A percentile compares a stretch with the other conserved stretches of the same genome.
phyloP scores from a whole-genome alignment of 2,329 filamentous ascomycete genomes.

The Penicillium sp. region DNA sequence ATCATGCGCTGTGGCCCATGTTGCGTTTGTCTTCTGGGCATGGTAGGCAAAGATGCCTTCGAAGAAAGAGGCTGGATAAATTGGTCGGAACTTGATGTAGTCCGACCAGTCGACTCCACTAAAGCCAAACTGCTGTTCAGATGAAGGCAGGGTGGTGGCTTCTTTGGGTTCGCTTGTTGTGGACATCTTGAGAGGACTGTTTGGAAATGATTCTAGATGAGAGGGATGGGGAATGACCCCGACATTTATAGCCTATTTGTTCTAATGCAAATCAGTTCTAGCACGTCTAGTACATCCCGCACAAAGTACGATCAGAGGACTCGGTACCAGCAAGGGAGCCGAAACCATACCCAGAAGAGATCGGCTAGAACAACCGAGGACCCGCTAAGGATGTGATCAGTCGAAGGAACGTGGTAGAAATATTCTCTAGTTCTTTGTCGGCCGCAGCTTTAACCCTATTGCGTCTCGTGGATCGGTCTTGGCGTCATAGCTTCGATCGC shows the following conservation, averaged over 20 bases:
- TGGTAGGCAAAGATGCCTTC: slow-evolving; percentile 4
- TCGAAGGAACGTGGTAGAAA: neutral
- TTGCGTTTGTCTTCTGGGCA: neutral
- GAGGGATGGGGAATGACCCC: neutral
- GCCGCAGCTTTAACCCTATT: neutral
- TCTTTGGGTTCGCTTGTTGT: neutral
- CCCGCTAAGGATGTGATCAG: neutral
- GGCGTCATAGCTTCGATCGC: neutral
- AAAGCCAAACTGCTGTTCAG: neutral
- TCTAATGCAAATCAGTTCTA: neutral
- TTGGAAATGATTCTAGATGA: neutral
- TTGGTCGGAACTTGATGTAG: slow-evolving; percentile 6
- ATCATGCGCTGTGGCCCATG: slow-evolving; percentile 3
- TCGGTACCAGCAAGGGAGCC: neutral
- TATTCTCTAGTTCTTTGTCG: neutral
- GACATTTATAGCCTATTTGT: neutral
- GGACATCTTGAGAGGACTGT: neutral
- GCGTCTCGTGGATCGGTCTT: neutral
- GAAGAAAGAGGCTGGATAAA: slow-evolving; percentile 8
- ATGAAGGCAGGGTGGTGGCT: neutral
- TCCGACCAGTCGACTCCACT: slow-evolving; percentile 7
- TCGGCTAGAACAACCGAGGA: neutral
- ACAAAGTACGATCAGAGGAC: neutral
- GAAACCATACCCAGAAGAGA: neutral
- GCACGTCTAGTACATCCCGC: no score